phyloP scores from a whole-genome alignment of 106 monocot genomes.

The Dendrobium officinale region DNA sequence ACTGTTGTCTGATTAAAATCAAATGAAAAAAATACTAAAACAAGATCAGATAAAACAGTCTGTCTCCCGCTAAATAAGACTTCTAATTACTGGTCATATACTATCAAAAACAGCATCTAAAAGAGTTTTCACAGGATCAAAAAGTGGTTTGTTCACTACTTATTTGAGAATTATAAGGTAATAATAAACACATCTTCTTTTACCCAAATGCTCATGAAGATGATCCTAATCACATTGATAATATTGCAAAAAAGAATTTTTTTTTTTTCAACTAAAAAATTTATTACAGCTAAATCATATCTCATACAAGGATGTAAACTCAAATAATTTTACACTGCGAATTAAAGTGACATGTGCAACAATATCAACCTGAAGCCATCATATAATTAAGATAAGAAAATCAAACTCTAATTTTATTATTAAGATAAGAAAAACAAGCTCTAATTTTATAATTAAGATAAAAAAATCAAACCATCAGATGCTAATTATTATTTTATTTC shows the following conservation, averaged over 20 bases:
- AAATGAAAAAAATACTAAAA: constrained; percentile 57
- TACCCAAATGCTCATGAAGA: not conserved
- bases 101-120: constrained; percentile 74
- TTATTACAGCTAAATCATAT: not conserved
- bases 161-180: constrained; percentile 11
- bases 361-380: too few relatives aligned
- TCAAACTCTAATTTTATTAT: too few relatives aligned
- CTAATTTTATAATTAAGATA: too few relatives aligned
- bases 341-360: too few relatives aligned
- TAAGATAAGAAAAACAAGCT: too few relatives aligned
- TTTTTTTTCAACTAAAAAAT: not conserved
- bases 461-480: too few relatives aligned
- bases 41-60: constrained; percentile 38
- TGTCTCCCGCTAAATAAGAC: constrained; percentile 72
- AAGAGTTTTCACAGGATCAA: constrained; percentile 83
- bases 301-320: not conserved
- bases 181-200: not conserved
- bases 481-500: too few relatives aligned
- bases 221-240: not conserved
- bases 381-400: too few relatives aligned
- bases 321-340: too few relatives aligned
- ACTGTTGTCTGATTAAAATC: constrained; percentile 56
- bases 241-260: not conserved
- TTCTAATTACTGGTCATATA: constrained; percentile 75
- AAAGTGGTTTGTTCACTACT: constrained; percentile 53